Percentiles rank a stretch among this genome's conserved stretches.
Conservation (phyloP, 345 rosid species). For the Arabidopsis arenosa region DNA sequence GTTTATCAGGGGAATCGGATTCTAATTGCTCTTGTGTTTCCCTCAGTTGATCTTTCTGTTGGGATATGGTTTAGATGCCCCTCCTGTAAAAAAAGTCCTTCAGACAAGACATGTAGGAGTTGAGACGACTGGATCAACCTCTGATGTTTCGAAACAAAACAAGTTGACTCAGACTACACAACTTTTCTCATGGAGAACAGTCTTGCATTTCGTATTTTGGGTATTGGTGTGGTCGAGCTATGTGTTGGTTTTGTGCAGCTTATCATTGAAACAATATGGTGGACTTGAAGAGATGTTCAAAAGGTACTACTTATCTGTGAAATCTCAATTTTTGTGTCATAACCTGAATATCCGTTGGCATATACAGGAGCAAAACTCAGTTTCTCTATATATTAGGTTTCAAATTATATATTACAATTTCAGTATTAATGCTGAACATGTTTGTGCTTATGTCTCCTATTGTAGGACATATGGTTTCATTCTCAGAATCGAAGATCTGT, state of each 20-base stretch:
- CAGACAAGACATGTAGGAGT: slow-evolving; percentile 43
- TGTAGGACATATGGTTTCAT: slow-evolving; percentile 90
- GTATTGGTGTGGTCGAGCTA: slow-evolving; percentile 66
- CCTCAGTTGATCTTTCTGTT: slow-evolving; percentile 68
- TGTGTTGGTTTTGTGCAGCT: slow-evolving; percentile 66
- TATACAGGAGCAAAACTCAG: neutral
- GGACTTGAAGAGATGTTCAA: slow-evolving; percentile 81
- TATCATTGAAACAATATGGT: slow-evolving; percentile 66
- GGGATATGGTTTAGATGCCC: slow-evolving; percentile 83
- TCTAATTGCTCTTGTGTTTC: slow-evolving; percentile 35
- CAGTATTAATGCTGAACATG: neutral
- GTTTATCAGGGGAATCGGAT: slow-evolving; percentile 1
- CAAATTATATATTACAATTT: neutral
- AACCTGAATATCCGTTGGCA: neutral
- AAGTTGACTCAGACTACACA: slow-evolving; percentile 41
- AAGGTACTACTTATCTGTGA: slow-evolving; percentile 56
- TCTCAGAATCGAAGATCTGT: slow-evolving; percentile 84
- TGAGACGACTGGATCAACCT: slow-evolving; percentile 20
- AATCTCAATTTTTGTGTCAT: neutral
- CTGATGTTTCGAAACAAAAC: slow-evolving; percentile 37
- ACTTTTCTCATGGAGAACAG: slow-evolving; percentile 62
- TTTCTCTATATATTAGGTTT: neutral
- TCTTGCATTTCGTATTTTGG: slow-evolving; percentile 69
- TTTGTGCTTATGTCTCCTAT: slow-evolving; percentile 13
- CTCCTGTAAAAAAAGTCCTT: slow-evolving; percentile 68